Conservation (phyloP, 129 eudicot species). For the Deinandra increscens region DNA sequence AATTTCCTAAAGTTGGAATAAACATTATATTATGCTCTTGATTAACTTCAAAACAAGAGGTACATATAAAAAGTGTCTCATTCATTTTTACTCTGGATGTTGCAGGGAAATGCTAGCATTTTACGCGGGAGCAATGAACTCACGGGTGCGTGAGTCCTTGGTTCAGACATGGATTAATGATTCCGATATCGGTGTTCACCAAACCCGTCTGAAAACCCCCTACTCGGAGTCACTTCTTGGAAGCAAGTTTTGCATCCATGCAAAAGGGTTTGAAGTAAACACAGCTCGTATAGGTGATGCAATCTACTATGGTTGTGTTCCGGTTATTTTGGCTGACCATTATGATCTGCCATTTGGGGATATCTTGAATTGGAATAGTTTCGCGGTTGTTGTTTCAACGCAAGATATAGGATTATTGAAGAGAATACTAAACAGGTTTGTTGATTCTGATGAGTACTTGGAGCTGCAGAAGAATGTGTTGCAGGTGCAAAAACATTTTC, state of each 20-base stretch:
- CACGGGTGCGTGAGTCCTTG: conserved; percentile 53
- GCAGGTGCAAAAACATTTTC: conserved; percentile 73
- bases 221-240: conserved; percentile 65
- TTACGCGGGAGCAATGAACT: conserved; percentile 92
- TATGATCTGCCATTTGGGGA: conserved; percentile 88
- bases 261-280: conserved; percentile 94
- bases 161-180: conserved; percentile 63
- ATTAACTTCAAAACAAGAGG: too few relatives aligned
- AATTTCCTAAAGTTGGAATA: too few relatives aligned
- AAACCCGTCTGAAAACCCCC: conserved; percentile 55
- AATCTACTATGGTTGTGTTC: conserved; percentile 76
- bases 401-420: conserved; percentile 59
- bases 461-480: conserved; percentile 55
- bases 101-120: conserved; percentile 83
- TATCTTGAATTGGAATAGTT: conserved; percentile 67
- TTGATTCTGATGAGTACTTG: conserved; percentile 42
- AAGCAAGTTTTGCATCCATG: conserved; percentile 83
- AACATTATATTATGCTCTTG: too few relatives aligned
- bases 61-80: too few relatives aligned
- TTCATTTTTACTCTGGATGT: neutral
- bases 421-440: conserved; percentile 46
- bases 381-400: conserved; percentile 60
- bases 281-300: conserved; percentile 87
- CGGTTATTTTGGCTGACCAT: conserved; percentile 66
- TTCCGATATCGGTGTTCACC: conserved; percentile 51